Percentiles rank a stretch among this genome's conserved stretches.
Evolutionary conservation across 306 rosid genomes (phyloP).

Genomic region (Lathyrus oleraceus): DNA sequence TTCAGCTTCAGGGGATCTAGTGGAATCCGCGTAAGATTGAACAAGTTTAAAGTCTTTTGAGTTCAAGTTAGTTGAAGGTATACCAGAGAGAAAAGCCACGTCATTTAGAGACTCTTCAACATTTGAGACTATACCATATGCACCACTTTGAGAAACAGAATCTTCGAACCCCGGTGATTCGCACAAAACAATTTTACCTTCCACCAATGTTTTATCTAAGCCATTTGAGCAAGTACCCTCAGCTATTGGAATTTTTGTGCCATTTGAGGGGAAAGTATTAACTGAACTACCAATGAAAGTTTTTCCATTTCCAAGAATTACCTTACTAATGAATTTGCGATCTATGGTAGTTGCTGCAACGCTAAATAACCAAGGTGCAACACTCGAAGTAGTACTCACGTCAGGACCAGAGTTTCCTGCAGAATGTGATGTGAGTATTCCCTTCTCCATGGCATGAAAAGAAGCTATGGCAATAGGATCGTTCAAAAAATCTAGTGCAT

Average conservation of each 20-base stretch:
- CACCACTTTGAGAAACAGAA: not conserved
- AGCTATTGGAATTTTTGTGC: not conserved
- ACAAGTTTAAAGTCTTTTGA: not conserved
- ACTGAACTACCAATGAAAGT: not conserved
- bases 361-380: slow-evolving; percentile 16
- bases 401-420: not conserved
- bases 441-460: slow-evolving; percentile 25
- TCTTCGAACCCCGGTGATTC: rapidly evolving
- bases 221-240: too few species aligned
- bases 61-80: not conserved
- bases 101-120: not conserved
- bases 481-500: not conserved
- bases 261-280: not conserved
- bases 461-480: not conserved
- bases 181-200: slow-evolving; percentile 22
- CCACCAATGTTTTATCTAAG: not conserved
- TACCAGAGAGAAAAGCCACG: not conserved
- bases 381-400: rapidly evolving
- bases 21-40: not conserved
- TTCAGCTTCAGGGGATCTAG: not conserved
- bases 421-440: not conserved
- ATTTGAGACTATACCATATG: not conserved
- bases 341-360: slow-evolving; percentile 20
- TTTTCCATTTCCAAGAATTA: not conserved
- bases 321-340: not conserved